These are phyloP conservation scores for Carpinus viminea DNA, from an alignment of 306 rosid genomes.

Conservation along the genomic window DNA sequence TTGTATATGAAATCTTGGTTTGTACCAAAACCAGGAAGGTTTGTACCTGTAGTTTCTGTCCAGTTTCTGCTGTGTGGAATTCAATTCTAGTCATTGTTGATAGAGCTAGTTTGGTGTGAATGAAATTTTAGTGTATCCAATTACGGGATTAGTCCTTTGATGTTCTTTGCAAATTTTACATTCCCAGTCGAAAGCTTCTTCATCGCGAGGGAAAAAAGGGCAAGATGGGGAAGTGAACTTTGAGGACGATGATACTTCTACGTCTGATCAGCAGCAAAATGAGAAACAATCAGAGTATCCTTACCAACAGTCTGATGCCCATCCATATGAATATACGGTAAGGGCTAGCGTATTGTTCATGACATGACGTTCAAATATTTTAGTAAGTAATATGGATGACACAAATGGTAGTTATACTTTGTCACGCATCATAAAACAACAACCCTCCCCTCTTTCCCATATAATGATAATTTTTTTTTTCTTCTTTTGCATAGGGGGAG, in stretches of 20 bases:
- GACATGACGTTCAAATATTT: too few species aligned
- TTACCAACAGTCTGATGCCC: slow-evolving; percentile 50
- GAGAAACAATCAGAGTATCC: slow-evolving; percentile 66
- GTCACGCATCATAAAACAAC: too few species aligned
- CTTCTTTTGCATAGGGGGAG: slow-evolving; percentile 59
- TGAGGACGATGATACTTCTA: slow-evolving; percentile 66
- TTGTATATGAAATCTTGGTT: neutral
- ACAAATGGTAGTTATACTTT: too few species aligned
- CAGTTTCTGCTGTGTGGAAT: neutral
- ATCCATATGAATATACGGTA: slow-evolving; percentile 60
- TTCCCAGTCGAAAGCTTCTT: slow-evolving; percentile 71
- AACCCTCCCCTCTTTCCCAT: too few species aligned
- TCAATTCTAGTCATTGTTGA: neutral
- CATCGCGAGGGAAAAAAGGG: slow-evolving; percentile 74
- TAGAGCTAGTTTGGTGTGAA: neutral
- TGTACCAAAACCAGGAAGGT: neutral
- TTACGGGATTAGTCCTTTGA: slow-evolving; percentile 7
- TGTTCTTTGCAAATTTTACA: slow-evolving; percentile 20
- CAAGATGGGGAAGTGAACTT: slow-evolving; percentile 63
- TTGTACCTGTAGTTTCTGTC: neutral
- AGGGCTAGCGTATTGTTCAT: slow-evolving; percentile 27
- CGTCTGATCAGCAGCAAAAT: slow-evolving; percentile 51
- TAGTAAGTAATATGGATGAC: too few species aligned
- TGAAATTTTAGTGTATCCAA: neutral
- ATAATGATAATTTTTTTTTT: neutral